phyloP scores from a whole-genome alignment of 225 moss, liverwort and hornwort genomes.

The Polytrichum formosum region DNA sequence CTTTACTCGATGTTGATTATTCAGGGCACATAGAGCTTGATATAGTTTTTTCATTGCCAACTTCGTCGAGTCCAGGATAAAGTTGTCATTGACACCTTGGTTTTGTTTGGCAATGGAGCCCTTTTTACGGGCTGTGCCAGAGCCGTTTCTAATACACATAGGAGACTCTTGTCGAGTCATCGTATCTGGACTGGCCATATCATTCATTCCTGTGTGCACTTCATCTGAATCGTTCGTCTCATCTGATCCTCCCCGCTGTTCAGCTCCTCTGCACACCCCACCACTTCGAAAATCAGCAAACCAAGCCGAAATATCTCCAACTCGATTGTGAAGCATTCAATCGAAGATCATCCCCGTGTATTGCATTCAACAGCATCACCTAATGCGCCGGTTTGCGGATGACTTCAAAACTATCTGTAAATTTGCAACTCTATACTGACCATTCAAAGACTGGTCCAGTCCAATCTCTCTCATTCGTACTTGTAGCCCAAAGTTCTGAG shows the following conservation, averaged over 20 bases:
- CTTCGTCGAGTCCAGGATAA: conserved; percentile 1
- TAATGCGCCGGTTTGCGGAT: too few species aligned
- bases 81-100: neutral
- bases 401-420: too few species aligned
- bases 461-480: too few species aligned
- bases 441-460: too few species aligned
- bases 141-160: neutral
- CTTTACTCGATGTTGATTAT: conserved; percentile 25
- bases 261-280: neutral
- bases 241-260: neutral
- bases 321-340: neutral
- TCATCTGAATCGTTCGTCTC: neutral
- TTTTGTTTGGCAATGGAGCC: conserved; percentile 1
- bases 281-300: neutral
- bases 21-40: conserved; percentile 6
- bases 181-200: neutral
- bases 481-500: too few species aligned
- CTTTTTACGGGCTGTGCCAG: neutral
- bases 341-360: neutral
- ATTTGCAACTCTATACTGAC: too few species aligned
- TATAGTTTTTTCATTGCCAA: neutral
- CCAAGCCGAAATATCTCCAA: neutral
- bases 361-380: too few species aligned
- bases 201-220: neutral
- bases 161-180: neutral